These are phyloP conservation scores for Tylopilus plumbeoviolaceoides DNA, from an alignment of 768 basidiomycete species.

Conservation along the genomic window DNA sequence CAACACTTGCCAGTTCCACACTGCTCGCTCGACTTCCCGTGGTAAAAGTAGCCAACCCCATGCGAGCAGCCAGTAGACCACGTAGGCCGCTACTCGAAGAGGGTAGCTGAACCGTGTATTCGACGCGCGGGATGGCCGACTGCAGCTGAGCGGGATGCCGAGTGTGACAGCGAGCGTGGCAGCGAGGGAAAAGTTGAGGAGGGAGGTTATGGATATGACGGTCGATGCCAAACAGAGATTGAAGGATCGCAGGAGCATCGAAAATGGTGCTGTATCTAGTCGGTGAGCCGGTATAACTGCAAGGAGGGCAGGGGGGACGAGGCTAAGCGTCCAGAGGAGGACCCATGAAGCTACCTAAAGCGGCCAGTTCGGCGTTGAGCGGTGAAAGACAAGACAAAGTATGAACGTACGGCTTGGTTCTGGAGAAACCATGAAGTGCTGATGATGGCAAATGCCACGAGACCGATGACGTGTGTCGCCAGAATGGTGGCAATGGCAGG, in stretches of 20 bases:
- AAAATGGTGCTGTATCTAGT: constrained; percentile 36
- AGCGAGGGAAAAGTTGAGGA: constrained; percentile 92
- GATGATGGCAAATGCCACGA: constrained; percentile 45
- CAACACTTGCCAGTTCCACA: constrained; percentile 78
- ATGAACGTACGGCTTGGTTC: constrained; percentile 37
- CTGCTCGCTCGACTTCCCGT: constrained; percentile 43
- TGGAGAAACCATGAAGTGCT: constrained; percentile 43
- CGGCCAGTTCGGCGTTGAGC: constrained; percentile 18
- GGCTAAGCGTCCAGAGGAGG: constrained; percentile 29
- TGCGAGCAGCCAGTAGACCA: constrained; percentile 44
- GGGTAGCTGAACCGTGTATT: constrained; percentile 25
- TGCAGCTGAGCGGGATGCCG: constrained; percentile 57
- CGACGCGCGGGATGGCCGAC: constrained; percentile 17
- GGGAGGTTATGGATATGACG: constrained; percentile 77
- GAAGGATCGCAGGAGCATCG: constrained; percentile 59
- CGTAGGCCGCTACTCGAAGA: constrained; percentile 15
- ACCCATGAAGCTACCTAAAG: constrained; percentile 27
- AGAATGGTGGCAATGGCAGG: constrained; percentile 50
- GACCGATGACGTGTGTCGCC: constrained; percentile 53
- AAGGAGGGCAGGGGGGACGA: constrained; percentile 34
- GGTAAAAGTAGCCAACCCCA: constrained; percentile 55
- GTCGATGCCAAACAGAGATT: constrained; percentile 84
- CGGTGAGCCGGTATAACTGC: constrained; percentile 22
- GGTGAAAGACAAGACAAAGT: neutral
- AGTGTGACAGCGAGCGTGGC: constrained; percentile 62